phyloP scores from a whole-genome alignment of 2,329 filamentous ascomycete genomes.

The Fusarium sp. region DNA sequence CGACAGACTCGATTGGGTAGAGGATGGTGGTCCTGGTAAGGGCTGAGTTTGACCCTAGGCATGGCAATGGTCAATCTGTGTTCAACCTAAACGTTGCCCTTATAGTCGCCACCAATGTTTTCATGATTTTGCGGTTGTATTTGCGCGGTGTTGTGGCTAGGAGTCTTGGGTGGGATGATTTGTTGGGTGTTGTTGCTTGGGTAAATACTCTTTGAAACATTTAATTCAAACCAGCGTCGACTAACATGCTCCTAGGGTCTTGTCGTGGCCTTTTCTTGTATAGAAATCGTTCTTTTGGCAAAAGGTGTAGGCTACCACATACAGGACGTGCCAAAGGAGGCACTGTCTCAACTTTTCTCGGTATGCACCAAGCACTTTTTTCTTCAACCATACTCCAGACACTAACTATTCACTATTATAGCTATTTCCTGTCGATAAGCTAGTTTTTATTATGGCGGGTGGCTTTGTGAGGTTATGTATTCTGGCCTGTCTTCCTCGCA shows the following conservation, averaged over 20 bases:
- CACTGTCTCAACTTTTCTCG: constrained; percentile 30
- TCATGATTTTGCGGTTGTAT: constrained; percentile 38
- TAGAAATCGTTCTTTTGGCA: constrained; percentile 34
- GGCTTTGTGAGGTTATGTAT: constrained; percentile 44
- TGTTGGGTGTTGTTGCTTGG: constrained; percentile 38
- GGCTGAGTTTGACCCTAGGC: background rate
- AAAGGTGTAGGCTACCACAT: constrained; percentile 36
- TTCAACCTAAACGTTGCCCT: constrained; percentile 38
- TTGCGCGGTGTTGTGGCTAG: constrained; percentile 37
- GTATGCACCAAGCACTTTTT: constrained; percentile 15
- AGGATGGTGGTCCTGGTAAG: constrained; percentile 19
- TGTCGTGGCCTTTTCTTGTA: constrained; percentile 22
- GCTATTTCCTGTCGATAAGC: constrained; percentile 34
- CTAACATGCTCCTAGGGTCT: constrained; percentile 31
- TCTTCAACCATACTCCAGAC: background rate
- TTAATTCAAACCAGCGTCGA: background rate
- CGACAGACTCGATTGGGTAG: constrained; percentile 15
- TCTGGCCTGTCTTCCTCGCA: constrained; percentile 37
- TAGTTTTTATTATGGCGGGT: constrained; percentile 36
- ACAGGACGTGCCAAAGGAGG: constrained; percentile 21
- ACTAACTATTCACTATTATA: background rate
- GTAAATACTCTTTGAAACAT: constrained; percentile 17
- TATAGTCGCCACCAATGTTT: constrained; percentile 34
- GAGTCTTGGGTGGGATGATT: constrained; percentile 40
- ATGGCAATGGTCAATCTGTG: constrained; percentile 23